Base-by-base conservation (phyloP, 2,329 filamentous ascomycete genomes). In the Venturia oleaginea region DNA sequence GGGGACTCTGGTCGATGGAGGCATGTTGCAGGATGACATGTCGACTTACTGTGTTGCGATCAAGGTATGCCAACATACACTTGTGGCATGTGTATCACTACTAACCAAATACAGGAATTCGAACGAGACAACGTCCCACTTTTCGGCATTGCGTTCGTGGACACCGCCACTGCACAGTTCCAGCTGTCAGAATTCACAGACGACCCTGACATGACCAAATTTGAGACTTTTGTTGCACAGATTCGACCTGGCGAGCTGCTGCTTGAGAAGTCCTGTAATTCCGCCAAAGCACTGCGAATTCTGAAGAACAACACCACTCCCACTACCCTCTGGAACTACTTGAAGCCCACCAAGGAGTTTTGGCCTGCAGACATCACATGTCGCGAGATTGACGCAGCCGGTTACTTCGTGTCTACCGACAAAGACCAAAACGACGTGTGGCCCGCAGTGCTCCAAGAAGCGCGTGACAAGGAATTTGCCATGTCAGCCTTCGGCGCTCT, bases 21-120 rank as follows among this genome's bases (percentile, higher is more conserved):
- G 90, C 68, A 99, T 99, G 94, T 84, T 99, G 48, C 93, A 97
- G 74, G 91, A 96, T 72, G 94, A 99, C 74, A 96, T 96, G 88
- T 91, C 94, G 1, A 96, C 92, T 0, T 97, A 91, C 75, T 99
- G 94, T 73, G 91, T 94, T 63, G 90, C 94, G 1, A 94, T 99
- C 77, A 99, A 99, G 74, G 89, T 68, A 27, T 13, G 64, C 17
- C 27, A 11, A 27, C 11, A 22, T 32, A 43, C n/a, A 7, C 57
- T 59, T 55, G 59, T 6, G n/a, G 27, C 19, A 37, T 37, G 17
- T 32, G n/a, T 59, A 15, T 17, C 11, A 24, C 38, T 64, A 24
- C 38, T 64, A 34, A 63, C 51, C 6, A 17, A 17, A 6, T 19
- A 7, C 55, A 51, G 67, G 80, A 82, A 68, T 75, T 76, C 0